phyloP scores from a whole-genome alignment of 306 rosid genomes.

The Luffa aegyptiaca region DNA sequence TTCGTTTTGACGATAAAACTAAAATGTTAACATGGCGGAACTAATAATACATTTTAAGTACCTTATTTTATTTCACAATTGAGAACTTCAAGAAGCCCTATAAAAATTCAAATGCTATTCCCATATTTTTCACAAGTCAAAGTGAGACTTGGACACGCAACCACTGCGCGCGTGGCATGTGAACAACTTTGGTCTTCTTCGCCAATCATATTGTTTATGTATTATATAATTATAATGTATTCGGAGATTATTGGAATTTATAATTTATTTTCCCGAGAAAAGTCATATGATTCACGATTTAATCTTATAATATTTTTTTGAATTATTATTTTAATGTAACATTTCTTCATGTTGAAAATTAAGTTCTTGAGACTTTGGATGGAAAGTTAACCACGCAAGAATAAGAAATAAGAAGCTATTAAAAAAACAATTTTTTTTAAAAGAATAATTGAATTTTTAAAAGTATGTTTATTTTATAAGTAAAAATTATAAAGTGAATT shows the following conservation, averaged over 20 bases:
- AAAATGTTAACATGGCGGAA: too few relatives aligned
- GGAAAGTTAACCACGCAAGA: background rate
- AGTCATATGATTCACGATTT: conserved; percentile 4
- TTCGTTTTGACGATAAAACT: too few relatives aligned
- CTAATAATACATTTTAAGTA: background rate
- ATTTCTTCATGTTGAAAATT: background rate
- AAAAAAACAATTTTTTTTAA: background rate
- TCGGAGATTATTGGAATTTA: background rate
- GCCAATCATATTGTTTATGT: background rate
- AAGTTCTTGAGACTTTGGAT: background rate
- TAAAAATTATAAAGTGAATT: background rate
- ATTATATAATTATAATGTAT: background rate
- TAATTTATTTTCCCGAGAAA: background rate
- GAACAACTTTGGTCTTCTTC: background rate
- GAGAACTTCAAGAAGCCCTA: background rate
- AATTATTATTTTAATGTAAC: background rate
- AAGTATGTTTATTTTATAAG: background rate
- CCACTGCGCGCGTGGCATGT: background rate
- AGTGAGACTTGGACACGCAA: conserved; percentile 1
- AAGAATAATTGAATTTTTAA: background rate
- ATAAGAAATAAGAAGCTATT: background rate
- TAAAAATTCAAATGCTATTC: background rate
- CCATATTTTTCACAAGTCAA: background rate
- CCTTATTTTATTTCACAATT: background rate
- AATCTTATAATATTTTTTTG: background rate